Evolutionary conservation across 768 basidiomycete genomes (phyloP).

Genomic region (Arthromyces matolae): DNA sequence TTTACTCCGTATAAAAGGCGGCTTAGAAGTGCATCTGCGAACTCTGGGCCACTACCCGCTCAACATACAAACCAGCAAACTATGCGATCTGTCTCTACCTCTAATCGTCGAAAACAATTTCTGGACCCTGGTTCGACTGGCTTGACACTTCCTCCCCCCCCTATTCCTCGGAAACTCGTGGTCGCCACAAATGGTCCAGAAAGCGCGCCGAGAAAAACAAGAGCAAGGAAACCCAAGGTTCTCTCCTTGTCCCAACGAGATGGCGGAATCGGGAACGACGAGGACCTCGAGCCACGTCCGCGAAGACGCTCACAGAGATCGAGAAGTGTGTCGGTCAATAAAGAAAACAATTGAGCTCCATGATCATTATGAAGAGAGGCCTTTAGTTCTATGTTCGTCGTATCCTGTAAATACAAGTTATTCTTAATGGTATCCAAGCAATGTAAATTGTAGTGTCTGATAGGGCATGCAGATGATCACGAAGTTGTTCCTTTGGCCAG

Average conservation of each 20-base stretch:
- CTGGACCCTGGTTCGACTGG: conserved; percentile 9
- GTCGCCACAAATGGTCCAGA: background rate
- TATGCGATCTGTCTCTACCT: conserved; percentile 9
- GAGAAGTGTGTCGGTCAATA: conserved; percentile 7
- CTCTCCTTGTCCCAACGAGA: background rate
- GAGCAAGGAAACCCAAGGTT: background rate
- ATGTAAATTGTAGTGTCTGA: background rate
- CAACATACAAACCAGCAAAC: conserved; percentile 1
- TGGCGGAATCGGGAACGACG: conserved; percentile 2
- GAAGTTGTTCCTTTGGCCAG: conserved; percentile 5
- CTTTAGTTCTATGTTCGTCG: background rate
- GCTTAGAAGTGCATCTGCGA: conserved; percentile 13
- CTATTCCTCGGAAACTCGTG: conserved; percentile 4
- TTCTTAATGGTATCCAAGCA: background rate
- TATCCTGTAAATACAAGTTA: background rate
- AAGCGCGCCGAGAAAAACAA: background rate
- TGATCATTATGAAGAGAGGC: background rate
- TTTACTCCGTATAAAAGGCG: conserved; percentile 15
- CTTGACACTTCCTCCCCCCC: conserved; percentile 12
- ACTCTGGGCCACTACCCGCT: background rate
- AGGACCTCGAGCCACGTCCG: background rate
- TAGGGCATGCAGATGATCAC: background rate
- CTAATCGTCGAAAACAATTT: background rate
- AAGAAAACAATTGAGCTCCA: conserved; percentile 10
- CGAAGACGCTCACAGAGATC: conserved; percentile 3